Conservation (phyloP, 345 rosid genomes). For the Dipteronia dyeriana region DNA sequence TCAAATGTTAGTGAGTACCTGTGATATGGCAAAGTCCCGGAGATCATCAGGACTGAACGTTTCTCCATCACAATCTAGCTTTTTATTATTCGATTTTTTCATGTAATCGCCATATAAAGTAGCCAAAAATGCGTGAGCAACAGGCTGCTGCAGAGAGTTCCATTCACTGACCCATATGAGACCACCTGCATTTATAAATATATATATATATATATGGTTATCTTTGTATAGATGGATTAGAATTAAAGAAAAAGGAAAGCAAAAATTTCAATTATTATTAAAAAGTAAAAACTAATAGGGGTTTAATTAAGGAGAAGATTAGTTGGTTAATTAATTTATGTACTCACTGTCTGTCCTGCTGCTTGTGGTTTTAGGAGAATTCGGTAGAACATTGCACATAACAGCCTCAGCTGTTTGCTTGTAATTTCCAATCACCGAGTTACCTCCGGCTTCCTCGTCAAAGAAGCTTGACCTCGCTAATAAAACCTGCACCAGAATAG, state of each 20-base stretch:
- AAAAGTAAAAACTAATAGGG: no score
- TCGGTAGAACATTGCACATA: slow-evolving; percentile 82
- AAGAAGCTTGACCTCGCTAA: slow-evolving; percentile 78
- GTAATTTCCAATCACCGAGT: slow-evolving; percentile 51
- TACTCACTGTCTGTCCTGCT: slow-evolving; percentile 72
- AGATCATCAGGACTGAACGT: slow-evolving; percentile 74
- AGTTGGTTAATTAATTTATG: neutral
- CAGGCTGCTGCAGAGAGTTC: slow-evolving; percentile 86
- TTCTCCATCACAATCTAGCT: slow-evolving; percentile 56
- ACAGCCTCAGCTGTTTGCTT: slow-evolving; percentile 79
- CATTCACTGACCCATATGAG: slow-evolving; percentile 85
- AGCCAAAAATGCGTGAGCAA: slow-evolving; percentile 88
- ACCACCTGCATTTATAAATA: slow-evolving; percentile 55
- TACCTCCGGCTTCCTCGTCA: slow-evolving; percentile 42
- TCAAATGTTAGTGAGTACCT: slow-evolving; percentile 41
- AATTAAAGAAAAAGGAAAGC: neutral
- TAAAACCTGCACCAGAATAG: slow-evolving; percentile 54
- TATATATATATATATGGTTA: neutral
- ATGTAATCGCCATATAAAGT: slow-evolving; percentile 84
- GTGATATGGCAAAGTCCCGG: slow-evolving; percentile 81
- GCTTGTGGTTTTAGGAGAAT: slow-evolving; percentile 79
- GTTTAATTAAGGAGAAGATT: neutral
- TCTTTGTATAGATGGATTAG: neutral
- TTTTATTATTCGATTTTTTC: slow-evolving; percentile 67
- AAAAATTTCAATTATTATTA: neutral